Conservation (phyloP, 306 rosid species). For the Cotoneaster glaucophyllus region DNA sequence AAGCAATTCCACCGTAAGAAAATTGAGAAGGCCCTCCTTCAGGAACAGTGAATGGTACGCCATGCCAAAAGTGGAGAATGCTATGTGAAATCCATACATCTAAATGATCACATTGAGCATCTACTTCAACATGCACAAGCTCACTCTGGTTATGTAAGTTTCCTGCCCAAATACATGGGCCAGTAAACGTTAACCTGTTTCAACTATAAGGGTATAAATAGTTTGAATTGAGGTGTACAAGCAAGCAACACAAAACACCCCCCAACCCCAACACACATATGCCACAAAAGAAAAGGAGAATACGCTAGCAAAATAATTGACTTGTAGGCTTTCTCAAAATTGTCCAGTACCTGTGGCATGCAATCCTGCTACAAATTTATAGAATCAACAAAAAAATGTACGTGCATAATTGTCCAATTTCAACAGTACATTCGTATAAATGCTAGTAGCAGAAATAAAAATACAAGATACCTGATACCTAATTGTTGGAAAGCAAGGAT, state of each 20-base stretch:
- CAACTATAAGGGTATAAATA: too few species aligned
- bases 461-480: constrained; percentile 42
- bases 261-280: too few species aligned
- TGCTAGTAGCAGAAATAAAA: not conserved
- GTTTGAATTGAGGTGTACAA: not conserved
- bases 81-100: too few species aligned
- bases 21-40: too few species aligned
- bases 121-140: too few species aligned
- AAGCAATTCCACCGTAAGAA: too few species aligned
- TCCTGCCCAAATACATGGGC: not conserved
- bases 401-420: not conserved
- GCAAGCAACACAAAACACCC: not conserved
- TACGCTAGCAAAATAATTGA: not conserved
- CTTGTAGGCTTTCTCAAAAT: not conserved
- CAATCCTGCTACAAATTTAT: not conserved
- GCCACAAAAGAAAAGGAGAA: not conserved
- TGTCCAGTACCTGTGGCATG: not conserved
- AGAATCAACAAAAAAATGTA: not conserved
- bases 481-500: constrained; percentile 42
- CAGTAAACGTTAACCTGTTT: not conserved
- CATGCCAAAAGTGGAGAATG: too few species aligned
- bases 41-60: too few species aligned
- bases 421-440: not conserved
- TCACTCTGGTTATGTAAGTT: too few species aligned
- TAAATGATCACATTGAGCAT: too few species aligned